Conservation (phyloP, 352 stramenopile species). For the Thalassiosira hispida region DNA sequence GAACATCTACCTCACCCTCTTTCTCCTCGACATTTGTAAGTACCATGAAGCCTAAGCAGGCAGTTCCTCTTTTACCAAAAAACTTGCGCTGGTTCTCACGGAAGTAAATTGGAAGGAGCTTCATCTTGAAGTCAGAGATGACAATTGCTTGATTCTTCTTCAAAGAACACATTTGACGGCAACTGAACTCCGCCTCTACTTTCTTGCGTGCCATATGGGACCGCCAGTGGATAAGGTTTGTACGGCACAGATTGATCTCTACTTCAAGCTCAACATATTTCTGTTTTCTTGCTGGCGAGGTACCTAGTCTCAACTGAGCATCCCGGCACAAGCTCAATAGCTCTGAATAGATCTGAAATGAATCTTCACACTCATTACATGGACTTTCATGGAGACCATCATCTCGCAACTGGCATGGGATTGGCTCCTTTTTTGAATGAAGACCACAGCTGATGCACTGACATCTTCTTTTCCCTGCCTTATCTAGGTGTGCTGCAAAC, state of each 20-base stretch:
- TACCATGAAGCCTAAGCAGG: conserved; percentile 15
- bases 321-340: neutral
- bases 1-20: conserved; percentile 11
- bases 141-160: conserved; percentile 16
- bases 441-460: conserved; percentile 18
- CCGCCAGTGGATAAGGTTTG: conserved; percentile 1
- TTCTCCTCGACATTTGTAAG: conserved; percentile 1
- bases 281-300: neutral
- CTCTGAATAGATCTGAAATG: neutral
- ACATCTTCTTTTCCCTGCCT: neutral
- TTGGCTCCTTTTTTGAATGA: neutral
- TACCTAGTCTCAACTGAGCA: neutral
- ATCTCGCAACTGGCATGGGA: neutral
- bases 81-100: conserved; percentile 11
- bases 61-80: conserved; percentile 14
- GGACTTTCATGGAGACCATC: neutral
- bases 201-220: conserved; percentile 12
- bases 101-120: conserved; percentile 13
- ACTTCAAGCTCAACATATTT: neutral
- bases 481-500: neutral
- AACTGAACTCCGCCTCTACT: neutral
- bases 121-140: conserved; percentile 30
- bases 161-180: neutral
- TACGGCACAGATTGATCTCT: neutral
- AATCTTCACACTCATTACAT: conserved; percentile 3